Base-by-base conservation (phyloP, 2,329 filamentous ascomycete species). In the Dothidotthia symphoricarpi region DNA sequence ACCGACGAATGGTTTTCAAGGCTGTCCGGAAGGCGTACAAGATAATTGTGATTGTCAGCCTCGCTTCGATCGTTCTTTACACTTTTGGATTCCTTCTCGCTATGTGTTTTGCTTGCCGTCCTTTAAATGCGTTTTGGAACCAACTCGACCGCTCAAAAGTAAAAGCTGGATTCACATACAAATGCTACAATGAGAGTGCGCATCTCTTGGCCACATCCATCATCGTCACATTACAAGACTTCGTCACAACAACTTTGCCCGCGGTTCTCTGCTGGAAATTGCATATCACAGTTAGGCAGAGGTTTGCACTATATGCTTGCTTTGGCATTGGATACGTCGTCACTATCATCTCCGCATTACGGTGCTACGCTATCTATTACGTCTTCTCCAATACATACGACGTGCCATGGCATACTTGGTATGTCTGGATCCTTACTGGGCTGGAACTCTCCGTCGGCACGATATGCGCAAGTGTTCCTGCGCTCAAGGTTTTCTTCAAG, bases 341-440 rank as follows among this genome's bases (percentile, higher is more conserved):
- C 15, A 49, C 51, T 12, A 47, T 37, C 3, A 15, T 55, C 13
- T 51, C 47, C 5, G 43, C 34, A 4, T 10, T 9, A 55, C 19
- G 47, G 55, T 25, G 36, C 47, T 0, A 51, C 53, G 22, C 41
- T 28, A 36, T 34, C 6, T 57, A 48, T 28, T 27, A 34, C 12
- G 35, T 58, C 8, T 59, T 56, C 42, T 59, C 47, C 31, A 35
- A 43, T 9, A 53, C 56, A 2, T 58, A 57, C 31, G 54, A 58
- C 38, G 45, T 55, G 3, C 55, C 56, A 4, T 60, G 54, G 54
- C 28, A 31, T 2, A 37, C 34, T 2, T 46, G 49, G 40, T 37
- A 51, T 11, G 33, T 37, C 7, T 54, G 37, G 31, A 28, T 50
- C 9, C 41, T 31, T 37, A 38, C 53, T 2, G 29, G 57, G 14